Evolutionary conservation across 1,284 basidiomycete species (phyloP), one percentile per base, ranked within the genome.

Genomic region (Tylopilus sp.): DNA sequence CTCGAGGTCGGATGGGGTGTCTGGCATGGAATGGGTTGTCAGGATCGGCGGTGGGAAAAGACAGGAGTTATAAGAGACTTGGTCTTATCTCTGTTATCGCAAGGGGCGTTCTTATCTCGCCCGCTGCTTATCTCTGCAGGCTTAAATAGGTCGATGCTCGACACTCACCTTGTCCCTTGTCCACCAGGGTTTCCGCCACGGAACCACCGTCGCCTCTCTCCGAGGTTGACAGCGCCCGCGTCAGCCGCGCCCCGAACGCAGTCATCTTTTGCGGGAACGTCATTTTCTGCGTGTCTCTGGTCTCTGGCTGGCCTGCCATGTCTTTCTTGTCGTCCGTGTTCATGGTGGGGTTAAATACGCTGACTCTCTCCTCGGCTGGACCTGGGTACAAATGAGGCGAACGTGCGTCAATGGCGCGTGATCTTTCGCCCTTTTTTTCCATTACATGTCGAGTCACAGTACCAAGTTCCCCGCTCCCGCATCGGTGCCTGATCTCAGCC

Each of bases 11-110:
- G 22, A 47, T 13, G 66, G 64, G 19, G 67, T 58, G 59, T 76
- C 75, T 76, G 77, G 4, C 77, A 79, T 47, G 57, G 18, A 36
- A 39, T n/a, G 5, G 9, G 29, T 26, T 1, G 57, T 68, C 44
- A 73, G 61, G 12, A 36, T 44, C 12, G 2, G 57, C 65, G 39
- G 71, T 55, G 9, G 56, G 52, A n/a, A 32, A 52, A 47, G 29
- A 10, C 61, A 57, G 61, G 62, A 49, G 49, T 57, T 33, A 57
- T 61, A 26, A 29, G 55, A 36, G 10, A 10, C 29, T 29, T 9
- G 6, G 19, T n/a, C 0, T 24, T 61, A 70, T 75, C 75, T 75
- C 72, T 69, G 62, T 72, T 72, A 74, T 71, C 70, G 49, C 41
- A 24, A 64, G 70, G 65, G 69, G 66, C 63, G 22, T 49, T n/a